A percentile compares a stretch with the other conserved stretches of the same genome.
Conservation (phyloP, 1,139 yeast species). For the Yamadazyma diddensiae region DNA sequence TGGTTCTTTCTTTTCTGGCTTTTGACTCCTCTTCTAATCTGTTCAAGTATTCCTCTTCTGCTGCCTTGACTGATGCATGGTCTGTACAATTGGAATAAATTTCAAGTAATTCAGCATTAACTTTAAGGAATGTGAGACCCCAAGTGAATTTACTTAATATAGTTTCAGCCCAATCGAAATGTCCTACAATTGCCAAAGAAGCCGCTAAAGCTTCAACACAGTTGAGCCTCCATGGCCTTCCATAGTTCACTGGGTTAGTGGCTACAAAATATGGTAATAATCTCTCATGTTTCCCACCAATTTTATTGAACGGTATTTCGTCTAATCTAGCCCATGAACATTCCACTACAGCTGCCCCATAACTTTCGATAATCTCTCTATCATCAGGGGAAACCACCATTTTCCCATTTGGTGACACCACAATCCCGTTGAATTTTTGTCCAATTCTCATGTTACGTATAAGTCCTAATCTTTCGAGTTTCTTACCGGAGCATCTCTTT, state of each 20-base stretch:
- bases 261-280: constrained; percentile 90
- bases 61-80: constrained; percentile 65
- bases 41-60: constrained; percentile 75
- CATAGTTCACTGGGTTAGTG: constrained; percentile 95
- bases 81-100: constrained; percentile 80
- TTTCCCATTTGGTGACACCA: constrained; percentile 91
- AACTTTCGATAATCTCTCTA: constrained; percentile 65
- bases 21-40: constrained; percentile 65
- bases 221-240: constrained; percentile 92
- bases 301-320: constrained; percentile 89
- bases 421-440: constrained; percentile 86
- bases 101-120: constrained; percentile 75
- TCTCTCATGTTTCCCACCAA: constrained; percentile 89
- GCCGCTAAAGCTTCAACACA: constrained; percentile 99
- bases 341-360: constrained; percentile 96
- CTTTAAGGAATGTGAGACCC: constrained; percentile 84
- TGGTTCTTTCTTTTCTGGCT: constrained; percentile 54
- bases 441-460: constrained; percentile 80
- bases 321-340: constrained; percentile 98
- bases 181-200: constrained; percentile 93
- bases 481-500: constrained; percentile 94
- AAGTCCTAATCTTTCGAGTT: constrained; percentile 81
- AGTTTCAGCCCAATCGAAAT: constrained; percentile 80
- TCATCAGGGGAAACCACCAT: constrained; percentile 92
- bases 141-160: constrained; percentile 81